Evolutionary conservation across 192 early-diverging fungal species (phyloP).

Genomic region (Diversispora epigaea): DNA sequence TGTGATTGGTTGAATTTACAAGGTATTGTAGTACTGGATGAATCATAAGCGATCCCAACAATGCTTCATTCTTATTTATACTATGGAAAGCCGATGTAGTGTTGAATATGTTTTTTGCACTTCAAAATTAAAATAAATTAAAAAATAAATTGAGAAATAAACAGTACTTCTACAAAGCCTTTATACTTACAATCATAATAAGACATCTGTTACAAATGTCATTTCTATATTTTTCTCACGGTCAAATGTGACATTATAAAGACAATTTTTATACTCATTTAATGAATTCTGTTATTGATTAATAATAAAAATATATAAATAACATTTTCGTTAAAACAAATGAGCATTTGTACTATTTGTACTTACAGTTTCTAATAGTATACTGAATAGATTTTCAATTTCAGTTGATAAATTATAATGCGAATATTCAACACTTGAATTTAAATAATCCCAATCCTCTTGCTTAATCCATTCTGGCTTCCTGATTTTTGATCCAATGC

Average conservation of each 20-base stretch:
- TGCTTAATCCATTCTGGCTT: constrained; percentile 25
- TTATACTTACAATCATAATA: constrained; percentile 29
- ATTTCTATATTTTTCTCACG: constrained; percentile 7
- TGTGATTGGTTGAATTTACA: constrained; percentile 4
- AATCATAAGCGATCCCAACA: constrained; percentile 18
- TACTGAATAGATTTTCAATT: constrained; percentile 1
- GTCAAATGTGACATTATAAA: constrained; percentile 24
- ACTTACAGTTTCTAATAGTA: no score
- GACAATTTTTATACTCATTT: constrained; percentile 24
- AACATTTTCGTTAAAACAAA: constrained; percentile 13
- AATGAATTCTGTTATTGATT: constrained; percentile 21
- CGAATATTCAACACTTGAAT: constrained; percentile 20
- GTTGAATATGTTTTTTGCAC: constrained; percentile 27
- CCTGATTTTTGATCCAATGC: constrained; percentile 22
- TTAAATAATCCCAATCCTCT: constrained; percentile 28
- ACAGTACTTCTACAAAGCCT: background rate
- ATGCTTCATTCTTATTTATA: constrained; percentile 16
- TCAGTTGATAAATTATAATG: constrained; percentile 15
- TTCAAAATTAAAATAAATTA: constrained; percentile 26
- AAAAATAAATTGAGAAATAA: constrained; percentile 5
- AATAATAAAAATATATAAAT: constrained; percentile 24
- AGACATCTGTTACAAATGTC: constrained; percentile 29
- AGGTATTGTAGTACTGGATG: constrained; percentile 23
- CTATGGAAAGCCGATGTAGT: constrained; percentile 8
- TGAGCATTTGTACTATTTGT: constrained; percentile 24